Conservation (phyloP, 768 basidiomycete genomes). For the Podaxis pistillaris region DNA sequence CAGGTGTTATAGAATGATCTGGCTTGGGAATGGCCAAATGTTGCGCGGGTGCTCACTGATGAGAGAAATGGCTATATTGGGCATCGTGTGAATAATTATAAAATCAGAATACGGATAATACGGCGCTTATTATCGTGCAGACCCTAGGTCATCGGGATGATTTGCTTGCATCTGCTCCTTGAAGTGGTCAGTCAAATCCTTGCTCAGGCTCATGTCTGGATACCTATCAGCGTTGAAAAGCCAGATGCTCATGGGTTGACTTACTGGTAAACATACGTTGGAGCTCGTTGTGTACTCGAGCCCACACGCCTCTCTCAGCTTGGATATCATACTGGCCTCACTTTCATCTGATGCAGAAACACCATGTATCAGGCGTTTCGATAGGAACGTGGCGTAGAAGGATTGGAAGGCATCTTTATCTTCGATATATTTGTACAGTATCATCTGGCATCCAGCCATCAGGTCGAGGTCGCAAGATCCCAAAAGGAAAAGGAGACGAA, state of each 20-base stretch:
- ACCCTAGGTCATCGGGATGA: constrained; percentile 65
- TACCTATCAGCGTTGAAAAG: constrained; percentile 2
- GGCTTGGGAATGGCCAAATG: no score
- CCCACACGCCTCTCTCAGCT: constrained; percentile 94
- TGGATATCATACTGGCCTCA: constrained; percentile 97
- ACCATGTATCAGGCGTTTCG: constrained; percentile 87
- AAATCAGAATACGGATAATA: no score
- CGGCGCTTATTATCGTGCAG: no score
- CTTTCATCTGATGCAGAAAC: constrained; percentile 94
- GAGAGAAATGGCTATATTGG: no score
- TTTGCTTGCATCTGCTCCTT: constrained; percentile 89
- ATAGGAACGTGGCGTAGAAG: constrained; percentile 93
- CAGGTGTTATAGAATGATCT: no score
- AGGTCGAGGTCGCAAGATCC: constrained; percentile 20
- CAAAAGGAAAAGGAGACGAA: constrained; percentile 39
- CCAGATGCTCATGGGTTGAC: constrained; percentile 19
- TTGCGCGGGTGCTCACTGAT: no score
- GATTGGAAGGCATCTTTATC: constrained; percentile 99
- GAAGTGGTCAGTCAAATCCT: constrained; percentile 93
- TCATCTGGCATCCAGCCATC: constrained; percentile 63
- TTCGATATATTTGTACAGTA: constrained; percentile 96
- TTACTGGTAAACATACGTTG: constrained; percentile 95
- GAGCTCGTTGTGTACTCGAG: constrained; percentile 97
- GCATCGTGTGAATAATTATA: no score
- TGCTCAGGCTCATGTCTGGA: constrained; percentile 90